Evolutionary conservation across 2,329 filamentous ascomycete genomes (phyloP), one percentile per base, ranked within the genome.

Genomic region (Pseudocercospora macadamiae): DNA sequence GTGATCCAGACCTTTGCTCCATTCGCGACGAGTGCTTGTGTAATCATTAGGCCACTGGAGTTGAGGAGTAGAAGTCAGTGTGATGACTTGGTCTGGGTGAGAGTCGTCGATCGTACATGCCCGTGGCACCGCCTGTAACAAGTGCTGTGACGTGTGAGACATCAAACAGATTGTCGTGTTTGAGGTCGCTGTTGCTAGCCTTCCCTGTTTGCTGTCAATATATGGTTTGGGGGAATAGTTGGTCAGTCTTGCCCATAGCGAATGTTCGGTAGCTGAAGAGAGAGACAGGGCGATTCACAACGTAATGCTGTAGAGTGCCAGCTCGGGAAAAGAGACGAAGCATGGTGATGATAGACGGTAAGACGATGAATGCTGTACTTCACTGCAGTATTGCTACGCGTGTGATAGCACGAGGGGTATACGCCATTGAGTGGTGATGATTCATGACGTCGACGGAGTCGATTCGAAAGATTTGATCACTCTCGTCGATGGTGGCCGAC

Each of bases 1-100:
- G 77, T 76, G 59, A 80, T 80, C 66, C 80, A 80, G 8, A 80
- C 78, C 64, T 80, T 74, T 1, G 72, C 73, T 21, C 73, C 73
- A 51, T 75, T 75, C n/a, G 68, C 55, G 4, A 71, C 66, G 2
- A 75, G 64, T 2, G 73, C 73, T 55, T 75, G 72, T 4, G 72
- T 68, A 30, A 75, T 74, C 73, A 74, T 73, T 19, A 59, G 26
- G 21, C 51, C 51, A n/a, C 45, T 18, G 23, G n/a, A 37, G 34
- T 9, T 18, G 34, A 18, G 4, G 34, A 37, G 19, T 18, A 37
- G 34, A 37, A 18, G n/a, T 37, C 34, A 37, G 19, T 18, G 6
- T 9, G 34, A 37, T 37, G 34, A 16, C n/a, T 18, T 16, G 19
- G n/a, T 37, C n/a, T 3, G 1, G 7, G 2, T n/a, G 34, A 37